Evolutionary conservation across 2,329 filamentous ascomycete genomes (phyloP).

Genomic region (Dothiorella sarmentorum): DNA sequence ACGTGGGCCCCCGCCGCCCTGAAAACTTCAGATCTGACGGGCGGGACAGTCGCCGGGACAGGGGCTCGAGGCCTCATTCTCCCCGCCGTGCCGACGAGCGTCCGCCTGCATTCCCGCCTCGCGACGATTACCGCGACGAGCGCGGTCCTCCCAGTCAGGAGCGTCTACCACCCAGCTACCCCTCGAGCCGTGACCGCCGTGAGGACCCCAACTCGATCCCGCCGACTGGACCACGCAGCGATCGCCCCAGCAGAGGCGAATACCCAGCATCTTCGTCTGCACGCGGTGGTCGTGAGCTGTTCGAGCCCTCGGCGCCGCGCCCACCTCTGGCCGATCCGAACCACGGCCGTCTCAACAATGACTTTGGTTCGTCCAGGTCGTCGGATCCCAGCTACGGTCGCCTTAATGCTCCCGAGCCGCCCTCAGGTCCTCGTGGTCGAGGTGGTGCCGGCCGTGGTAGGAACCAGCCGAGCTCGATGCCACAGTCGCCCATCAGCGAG

Average conservation of each 20-base stretch:
- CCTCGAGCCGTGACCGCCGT: conserved; percentile 37
- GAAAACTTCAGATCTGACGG: conserved; percentile 29
- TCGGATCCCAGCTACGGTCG: conserved; percentile 50
- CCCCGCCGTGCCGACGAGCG: conserved; percentile 30
- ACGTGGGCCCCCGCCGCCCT: conserved; percentile 25
- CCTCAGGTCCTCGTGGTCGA: conserved; percentile 53
- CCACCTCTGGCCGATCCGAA: conserved; percentile 40
- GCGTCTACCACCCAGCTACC: conserved; percentile 23
- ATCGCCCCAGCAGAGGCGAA: conserved; percentile 34
- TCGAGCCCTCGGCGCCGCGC: conserved; percentile 33
- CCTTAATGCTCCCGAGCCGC: conserved; percentile 46
- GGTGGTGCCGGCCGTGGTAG: conserved; percentile 37
- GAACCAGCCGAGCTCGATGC: conserved; percentile 18
- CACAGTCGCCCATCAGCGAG: conserved; percentile 15
- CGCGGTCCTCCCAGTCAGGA: conserved; percentile 27
- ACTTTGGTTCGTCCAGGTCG: conserved; percentile 35
- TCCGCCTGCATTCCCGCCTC: conserved; percentile 25
- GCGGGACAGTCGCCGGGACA: conserved; percentile 30
- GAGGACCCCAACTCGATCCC: conserved; percentile 41
- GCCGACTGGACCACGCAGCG: conserved; percentile 52
- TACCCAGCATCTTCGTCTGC: conserved; percentile 21
- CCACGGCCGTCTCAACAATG: conserved; percentile 47
- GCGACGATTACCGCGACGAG: conserved; percentile 33
- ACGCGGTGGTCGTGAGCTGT: conserved; percentile 37
- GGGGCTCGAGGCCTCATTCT: conserved; percentile 30